Evolutionary conservation across 2,329 filamentous ascomycete species (phyloP).

Genomic region (Talaromyces sp.): DNA sequence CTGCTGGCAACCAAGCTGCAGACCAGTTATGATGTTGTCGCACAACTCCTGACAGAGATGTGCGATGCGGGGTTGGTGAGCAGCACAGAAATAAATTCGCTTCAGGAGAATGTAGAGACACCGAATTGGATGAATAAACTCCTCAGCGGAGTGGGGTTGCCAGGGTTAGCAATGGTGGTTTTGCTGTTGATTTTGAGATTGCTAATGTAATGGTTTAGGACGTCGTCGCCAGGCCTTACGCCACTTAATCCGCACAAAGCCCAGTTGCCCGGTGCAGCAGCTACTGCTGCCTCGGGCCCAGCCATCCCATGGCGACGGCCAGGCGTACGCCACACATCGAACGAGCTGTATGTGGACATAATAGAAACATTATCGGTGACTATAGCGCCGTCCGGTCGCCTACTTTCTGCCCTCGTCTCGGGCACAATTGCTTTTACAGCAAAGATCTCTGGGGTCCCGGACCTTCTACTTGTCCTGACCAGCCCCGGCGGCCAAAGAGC

Average conservation of each 20-base stretch:
- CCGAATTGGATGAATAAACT: conserved; percentile 86
- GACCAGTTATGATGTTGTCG: conserved; percentile 84
- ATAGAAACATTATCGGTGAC: conserved; percentile 85
- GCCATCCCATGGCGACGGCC: conserved; percentile 82
- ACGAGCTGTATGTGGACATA: conserved; percentile 94
- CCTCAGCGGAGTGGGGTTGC: conserved; percentile 78
- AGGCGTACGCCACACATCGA: conserved; percentile 92
- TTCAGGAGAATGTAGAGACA: conserved; percentile 86
- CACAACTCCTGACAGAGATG: conserved; percentile 90
- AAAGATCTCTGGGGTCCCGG: conserved; percentile 90
- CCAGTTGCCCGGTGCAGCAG: conserved; percentile 26
- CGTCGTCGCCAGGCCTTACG: conserved; percentile 38
- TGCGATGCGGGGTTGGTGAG: conserved; percentile 86
- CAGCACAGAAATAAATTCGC: conserved; percentile 87
- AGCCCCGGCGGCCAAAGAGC: conserved; percentile 76
- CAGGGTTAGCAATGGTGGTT: conserved; percentile 49
- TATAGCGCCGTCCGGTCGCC: conserved; percentile 81
- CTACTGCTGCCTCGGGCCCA: conserved; percentile 33
- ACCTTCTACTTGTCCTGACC: conserved; percentile 75
- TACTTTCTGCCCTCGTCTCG: conserved; percentile 79
- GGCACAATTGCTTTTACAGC: conserved; percentile 92
- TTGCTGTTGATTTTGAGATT: neutral
- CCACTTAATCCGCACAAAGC: conserved; percentile 35
- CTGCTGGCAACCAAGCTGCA: conserved; percentile 83
- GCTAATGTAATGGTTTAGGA: conserved; percentile 13